Conservation (phyloP, 257 asterid species). For the Linaria vulgaris region DNA sequence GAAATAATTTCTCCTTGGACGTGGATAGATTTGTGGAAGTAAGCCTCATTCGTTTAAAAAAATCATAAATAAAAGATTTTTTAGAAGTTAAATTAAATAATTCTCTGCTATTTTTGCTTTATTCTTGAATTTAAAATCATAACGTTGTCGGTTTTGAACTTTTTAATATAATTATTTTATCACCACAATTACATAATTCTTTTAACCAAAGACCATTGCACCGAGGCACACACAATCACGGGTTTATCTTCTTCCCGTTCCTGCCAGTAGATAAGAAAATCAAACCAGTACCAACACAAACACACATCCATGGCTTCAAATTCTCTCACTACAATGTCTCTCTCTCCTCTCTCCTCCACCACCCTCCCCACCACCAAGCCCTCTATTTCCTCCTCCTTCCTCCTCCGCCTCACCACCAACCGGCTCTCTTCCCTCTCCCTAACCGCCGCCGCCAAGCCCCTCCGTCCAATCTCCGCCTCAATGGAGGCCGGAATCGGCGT, state of each 20-base stretch:
- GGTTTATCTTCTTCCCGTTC: slow-evolving; percentile 1
- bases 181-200: too few relatives aligned
- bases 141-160: too few relatives aligned
- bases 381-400: slow-evolving; percentile 42
- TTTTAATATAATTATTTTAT: too few relatives aligned
- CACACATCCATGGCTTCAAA: slow-evolving; percentile 1
- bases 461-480: slow-evolving; percentile 53
- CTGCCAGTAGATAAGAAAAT: slow-evolving; percentile 27
- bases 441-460: slow-evolving; percentile 25
- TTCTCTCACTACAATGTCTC: slow-evolving; percentile 36
- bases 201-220: too few relatives aligned
- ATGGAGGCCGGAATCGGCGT: slow-evolving; percentile 89
- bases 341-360: slow-evolving; percentile 46
- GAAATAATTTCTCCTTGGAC: too few relatives aligned
- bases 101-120: too few relatives aligned
- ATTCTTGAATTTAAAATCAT: too few relatives aligned
- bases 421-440: slow-evolving; percentile 42
- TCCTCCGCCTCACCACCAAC: slow-evolving; percentile 40
- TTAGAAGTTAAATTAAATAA: too few relatives aligned
- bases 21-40: too few relatives aligned
- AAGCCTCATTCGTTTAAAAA: too few relatives aligned
- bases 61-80: too few relatives aligned
- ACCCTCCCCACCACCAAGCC: slow-evolving; percentile 32
- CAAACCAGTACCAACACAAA: neutral
- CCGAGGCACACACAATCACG: too few relatives aligned